phyloP scores from a whole-genome alignment of 768 basidiomycete species.

The Pulveroboletus frians region DNA sequence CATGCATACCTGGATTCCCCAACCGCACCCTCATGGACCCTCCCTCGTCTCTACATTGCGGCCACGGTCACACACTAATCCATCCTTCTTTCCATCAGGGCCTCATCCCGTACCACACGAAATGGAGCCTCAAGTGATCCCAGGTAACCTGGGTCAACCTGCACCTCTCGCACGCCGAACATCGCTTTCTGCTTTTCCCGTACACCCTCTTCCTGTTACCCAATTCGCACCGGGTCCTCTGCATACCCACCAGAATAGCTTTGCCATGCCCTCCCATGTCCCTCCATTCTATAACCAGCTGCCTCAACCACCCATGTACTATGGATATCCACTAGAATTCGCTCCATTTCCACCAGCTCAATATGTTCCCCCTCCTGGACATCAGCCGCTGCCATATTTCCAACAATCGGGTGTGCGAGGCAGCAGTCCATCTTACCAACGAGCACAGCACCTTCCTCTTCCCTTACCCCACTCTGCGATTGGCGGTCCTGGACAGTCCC shows the following conservation, averaged over 20 bases:
- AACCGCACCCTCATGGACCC: not conserved
- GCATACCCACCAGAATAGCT: slow-evolving; percentile 34
- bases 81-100: not conserved
- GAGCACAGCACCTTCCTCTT: slow-evolving; percentile 16
- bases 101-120: not conserved
- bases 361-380: slow-evolving; percentile 38
- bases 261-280: slow-evolving; percentile 40
- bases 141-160: not conserved
- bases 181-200: slow-evolving; percentile 18
- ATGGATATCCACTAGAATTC: slow-evolving; percentile 30
- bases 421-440: slow-evolving; percentile 23
- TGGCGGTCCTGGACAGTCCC: slow-evolving; percentile 14
- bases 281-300: slow-evolving; percentile 26
- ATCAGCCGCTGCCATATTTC: slow-evolving; percentile 34
- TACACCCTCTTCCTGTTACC: slow-evolving; percentile 14
- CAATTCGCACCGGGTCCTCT: slow-evolving; percentile 23
- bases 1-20: not conserved
- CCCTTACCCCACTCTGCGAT: slow-evolving; percentile 23
- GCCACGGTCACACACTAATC: slow-evolving; percentile 4
- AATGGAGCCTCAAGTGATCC: not conserved
- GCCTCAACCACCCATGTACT: slow-evolving; percentile 32
- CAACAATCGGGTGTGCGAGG: slow-evolving; percentile 34
- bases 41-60: not conserved
- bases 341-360: slow-evolving; percentile 37
- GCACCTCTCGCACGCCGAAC: not conserved